These are phyloP conservation scores for Fusarium sororula DNA, from an alignment of 2,329 filamentous ascomycete species.

Conservation along the genomic window DNA sequence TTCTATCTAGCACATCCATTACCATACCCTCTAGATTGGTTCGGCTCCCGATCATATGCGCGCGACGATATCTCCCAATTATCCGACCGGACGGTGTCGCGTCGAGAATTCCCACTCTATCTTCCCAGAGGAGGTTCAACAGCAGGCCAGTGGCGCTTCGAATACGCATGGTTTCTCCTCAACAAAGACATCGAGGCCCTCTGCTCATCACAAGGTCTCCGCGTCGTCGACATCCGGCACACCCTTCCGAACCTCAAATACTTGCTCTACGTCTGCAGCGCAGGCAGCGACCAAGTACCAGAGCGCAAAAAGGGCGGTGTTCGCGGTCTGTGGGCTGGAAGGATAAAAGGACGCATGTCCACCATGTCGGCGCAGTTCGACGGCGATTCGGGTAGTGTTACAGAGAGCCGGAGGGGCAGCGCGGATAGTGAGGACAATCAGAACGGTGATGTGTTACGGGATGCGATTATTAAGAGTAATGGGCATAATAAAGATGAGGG, in stretches of 20 bases:
- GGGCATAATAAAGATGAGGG: constrained; percentile 25
- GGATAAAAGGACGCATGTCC: constrained; percentile 51
- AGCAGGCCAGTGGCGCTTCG: constrained; percentile 85
- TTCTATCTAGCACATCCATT: constrained; percentile 83
- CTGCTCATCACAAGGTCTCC: constrained; percentile 73
- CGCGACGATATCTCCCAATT: constrained; percentile 76
- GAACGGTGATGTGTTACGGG: constrained; percentile 54
- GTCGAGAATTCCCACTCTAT: constrained; percentile 84
- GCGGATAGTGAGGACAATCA: constrained; percentile 54
- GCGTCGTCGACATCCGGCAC: constrained; percentile 88
- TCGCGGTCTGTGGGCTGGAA: constrained; percentile 64
- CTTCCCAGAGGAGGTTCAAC: constrained; percentile 66
- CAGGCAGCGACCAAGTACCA: constrained; percentile 72
- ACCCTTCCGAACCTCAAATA: constrained; percentile 95
- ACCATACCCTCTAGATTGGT: constrained; percentile 79
- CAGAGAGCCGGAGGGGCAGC: constrained; percentile 55
- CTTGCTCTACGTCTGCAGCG: constrained; percentile 86
- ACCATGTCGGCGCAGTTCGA: constrained; percentile 44
- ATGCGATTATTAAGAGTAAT: constrained; percentile 45
- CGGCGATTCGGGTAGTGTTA: constrained; percentile 52
- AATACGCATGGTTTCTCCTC: constrained; percentile 95
- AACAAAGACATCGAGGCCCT: constrained; percentile 91
- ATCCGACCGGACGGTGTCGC: constrained; percentile 56
- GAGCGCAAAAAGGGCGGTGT: constrained; percentile 70
- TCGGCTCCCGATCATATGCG: constrained; percentile 78